Conservation (phyloP, 164 flowering plant species). For the Saururus chinensis region DNA sequence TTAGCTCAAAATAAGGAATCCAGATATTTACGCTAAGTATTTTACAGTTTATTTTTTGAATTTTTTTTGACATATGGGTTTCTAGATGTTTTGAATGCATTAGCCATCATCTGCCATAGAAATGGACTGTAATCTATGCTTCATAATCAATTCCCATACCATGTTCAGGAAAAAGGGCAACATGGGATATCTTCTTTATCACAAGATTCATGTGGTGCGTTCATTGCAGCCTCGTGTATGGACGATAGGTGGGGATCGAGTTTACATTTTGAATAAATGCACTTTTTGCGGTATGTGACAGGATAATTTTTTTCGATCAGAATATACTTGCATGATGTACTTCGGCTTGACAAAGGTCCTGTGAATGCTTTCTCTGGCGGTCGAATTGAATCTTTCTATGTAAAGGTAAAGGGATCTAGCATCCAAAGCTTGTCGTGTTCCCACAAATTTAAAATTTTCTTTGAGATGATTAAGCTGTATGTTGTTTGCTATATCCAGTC, state of each 20-base stretch:
- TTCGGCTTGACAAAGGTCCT: constrained; percentile 82
- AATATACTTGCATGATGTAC: constrained; percentile 71
- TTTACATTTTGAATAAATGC: background rate
- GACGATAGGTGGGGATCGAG: constrained; percentile 52
- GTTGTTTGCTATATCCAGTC: no score
- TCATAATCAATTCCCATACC: no score
- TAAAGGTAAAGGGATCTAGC: constrained; percentile 50
- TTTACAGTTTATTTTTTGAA: no score
- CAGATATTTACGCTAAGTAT: no score
- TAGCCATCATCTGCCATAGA: no score
- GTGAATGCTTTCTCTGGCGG: constrained; percentile 58
- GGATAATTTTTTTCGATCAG: constrained; percentile 29
- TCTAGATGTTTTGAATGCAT: constrained; percentile 1
- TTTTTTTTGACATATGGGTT: no score
- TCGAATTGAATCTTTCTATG: constrained; percentile 62
- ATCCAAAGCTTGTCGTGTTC: background rate
- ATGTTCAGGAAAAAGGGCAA: constrained; percentile 44
- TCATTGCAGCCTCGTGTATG: constrained; percentile 88
- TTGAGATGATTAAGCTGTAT: background rate
- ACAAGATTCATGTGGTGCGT: constrained; percentile 77
- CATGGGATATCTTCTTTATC: constrained; percentile 86
- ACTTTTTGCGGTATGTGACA: no score
- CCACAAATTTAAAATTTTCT: background rate
- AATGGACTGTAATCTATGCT: no score
- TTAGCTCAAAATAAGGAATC: no score